Percentiles rank a stretch among this genome's conserved stretches.
Evolutionary conservation across 1,139 yeast genomes (phyloP).

Genomic region (Candida sanyaensis): DNA sequence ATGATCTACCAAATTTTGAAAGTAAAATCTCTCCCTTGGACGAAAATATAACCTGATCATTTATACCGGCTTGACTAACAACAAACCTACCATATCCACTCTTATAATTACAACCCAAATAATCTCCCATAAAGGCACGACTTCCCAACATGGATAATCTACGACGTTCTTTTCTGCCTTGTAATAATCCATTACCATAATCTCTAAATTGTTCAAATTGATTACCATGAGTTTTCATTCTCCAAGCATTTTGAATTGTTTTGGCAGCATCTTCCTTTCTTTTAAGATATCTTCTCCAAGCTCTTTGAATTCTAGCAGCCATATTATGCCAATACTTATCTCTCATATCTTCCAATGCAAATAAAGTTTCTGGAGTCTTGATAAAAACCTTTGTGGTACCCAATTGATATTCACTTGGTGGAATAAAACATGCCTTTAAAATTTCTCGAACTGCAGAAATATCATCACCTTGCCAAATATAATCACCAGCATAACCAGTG

Average conservation of each 20-base stretch:
- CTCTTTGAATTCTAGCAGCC: constrained; percentile 97
- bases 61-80: constrained; percentile 65
- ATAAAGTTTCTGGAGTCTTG: constrained; percentile 95
- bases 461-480: constrained; percentile 90
- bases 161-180: constrained; percentile 86
- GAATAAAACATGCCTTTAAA: constrained; percentile 77
- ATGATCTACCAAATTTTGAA: constrained; percentile 91
- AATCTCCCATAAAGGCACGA: constrained; percentile 94
- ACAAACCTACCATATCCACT: constrained; percentile 73
- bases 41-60: constrained; percentile 75
- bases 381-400: constrained; percentile 96
- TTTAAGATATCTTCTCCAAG: constrained; percentile 85
- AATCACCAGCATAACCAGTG: constrained; percentile 98
- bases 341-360: constrained; percentile 94
- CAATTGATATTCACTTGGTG: constrained; percentile 79
- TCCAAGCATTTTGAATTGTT: constrained; percentile 82
- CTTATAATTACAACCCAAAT: constrained; percentile 77
- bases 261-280: constrained; percentile 87
- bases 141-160: constrained; percentile 84
- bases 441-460: constrained; percentile 80
- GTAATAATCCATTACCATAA: constrained; percentile 69
- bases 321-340: constrained; percentile 98
- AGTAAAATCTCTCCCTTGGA: constrained; percentile 76
- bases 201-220: constrained; percentile 83
- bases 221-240: constrained; percentile 78